Evolutionary conservation across 1,284 basidiomycete species (phyloP).

Genomic region (Tylopilus sp.): DNA sequence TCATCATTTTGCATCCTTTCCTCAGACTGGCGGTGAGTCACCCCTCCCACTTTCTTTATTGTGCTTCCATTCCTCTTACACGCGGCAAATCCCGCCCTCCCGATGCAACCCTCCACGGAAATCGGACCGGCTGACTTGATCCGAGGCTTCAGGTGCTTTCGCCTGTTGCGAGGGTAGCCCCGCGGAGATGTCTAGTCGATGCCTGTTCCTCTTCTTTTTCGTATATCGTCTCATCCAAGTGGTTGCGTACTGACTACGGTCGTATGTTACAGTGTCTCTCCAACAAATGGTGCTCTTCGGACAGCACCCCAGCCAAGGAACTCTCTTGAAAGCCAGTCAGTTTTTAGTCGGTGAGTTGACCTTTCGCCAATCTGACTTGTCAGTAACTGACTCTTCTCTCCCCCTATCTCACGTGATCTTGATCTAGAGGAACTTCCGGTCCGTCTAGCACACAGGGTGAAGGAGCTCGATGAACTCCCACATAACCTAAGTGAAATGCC

Average conservation of each 20-base stretch:
- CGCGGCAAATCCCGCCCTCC: not conserved
- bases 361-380: not conserved
- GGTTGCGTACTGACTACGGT: slow-evolving; percentile 16
- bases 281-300: slow-evolving; percentile 49
- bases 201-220: not conserved
- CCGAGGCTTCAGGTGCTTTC: not conserved
- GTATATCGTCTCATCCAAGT: not conserved
- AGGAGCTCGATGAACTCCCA: slow-evolving; percentile 96
- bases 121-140: not conserved
- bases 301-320: slow-evolving; percentile 45
- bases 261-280: slow-evolving; percentile 34
- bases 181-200: not conserved
- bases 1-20: slow-evolving; percentile 94
- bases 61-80: too few species aligned
- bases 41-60: too few species aligned
- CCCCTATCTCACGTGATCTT: slow-evolving; percentile 60
- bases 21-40: slow-evolving; percentile 83
- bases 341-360: slow-evolving; percentile 35
- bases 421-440: slow-evolving; percentile 78
- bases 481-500: slow-evolving; percentile 94
- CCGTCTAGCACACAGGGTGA: slow-evolving; percentile 96
- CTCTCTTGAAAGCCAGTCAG: slow-evolving; percentile 44
- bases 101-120: slow-evolving; percentile 5
- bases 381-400: not conserved
- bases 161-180: not conserved